Percentiles rank a stretch among this genome's conserved stretches.
phyloP scores from a whole-genome alignment of 2,329 filamentous ascomycete species.

The Metarhizium brunneum region DNA sequence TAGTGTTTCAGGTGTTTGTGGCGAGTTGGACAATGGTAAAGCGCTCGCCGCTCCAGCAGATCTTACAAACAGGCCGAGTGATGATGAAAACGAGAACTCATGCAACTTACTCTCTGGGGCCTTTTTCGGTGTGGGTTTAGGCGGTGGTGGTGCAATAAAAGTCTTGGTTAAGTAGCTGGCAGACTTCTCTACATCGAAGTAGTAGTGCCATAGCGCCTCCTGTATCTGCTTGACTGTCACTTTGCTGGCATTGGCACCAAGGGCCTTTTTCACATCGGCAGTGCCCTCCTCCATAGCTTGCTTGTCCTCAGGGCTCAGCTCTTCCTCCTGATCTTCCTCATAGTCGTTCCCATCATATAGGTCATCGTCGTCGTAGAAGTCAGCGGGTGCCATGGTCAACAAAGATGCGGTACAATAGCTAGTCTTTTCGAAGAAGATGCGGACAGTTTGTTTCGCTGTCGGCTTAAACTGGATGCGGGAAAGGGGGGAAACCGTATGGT shows the following conservation, averaged over 20 bases:
- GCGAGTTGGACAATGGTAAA: constrained; percentile 8
- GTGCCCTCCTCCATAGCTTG: constrained; percentile 54
- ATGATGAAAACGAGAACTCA: constrained; percentile 22
- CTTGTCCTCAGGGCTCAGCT: constrained; percentile 38
- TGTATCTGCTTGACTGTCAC: constrained; percentile 62
- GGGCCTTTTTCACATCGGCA: constrained; percentile 51
- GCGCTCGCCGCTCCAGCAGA: constrained; percentile 23
- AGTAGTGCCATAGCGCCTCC: constrained; percentile 91
- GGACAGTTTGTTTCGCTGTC: neutral
- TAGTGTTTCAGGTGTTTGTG: neutral
- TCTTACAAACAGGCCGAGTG: constrained; percentile 16
- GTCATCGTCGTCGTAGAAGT: constrained; percentile 39
- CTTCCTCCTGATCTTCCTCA: constrained; percentile 34
- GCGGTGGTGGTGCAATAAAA: constrained; percentile 33
- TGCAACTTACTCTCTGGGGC: constrained; percentile 31
- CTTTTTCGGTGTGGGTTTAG: constrained; percentile 28
- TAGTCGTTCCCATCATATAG: constrained; percentile 39
- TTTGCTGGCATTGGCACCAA: constrained; percentile 51
- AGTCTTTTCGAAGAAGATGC: neutral
- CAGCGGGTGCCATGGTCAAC: constrained; percentile 12
- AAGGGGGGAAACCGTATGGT: neutral
- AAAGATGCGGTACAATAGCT: neutral
- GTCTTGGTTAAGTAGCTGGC: constrained; percentile 70
- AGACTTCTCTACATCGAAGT: constrained; percentile 82
- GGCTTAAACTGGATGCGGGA: neutral